Evolutionary conservation across 1,139 yeast genomes (phyloP).

Genomic region (Kazachstania sp.): DNA sequence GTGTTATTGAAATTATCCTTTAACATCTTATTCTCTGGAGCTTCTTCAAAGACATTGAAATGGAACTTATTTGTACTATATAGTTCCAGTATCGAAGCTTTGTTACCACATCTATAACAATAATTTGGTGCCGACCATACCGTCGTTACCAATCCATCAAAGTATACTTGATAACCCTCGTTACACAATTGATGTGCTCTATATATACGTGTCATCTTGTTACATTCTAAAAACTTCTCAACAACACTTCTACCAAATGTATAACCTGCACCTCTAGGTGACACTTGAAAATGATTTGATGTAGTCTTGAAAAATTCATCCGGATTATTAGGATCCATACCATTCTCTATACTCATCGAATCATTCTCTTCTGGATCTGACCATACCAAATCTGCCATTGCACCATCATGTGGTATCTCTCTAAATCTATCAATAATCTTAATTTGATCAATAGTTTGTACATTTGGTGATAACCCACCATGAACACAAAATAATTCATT

Average conservation of each 20-base stretch:
- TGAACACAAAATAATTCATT: conserved; percentile 91
- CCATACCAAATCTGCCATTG: conserved; percentile 99
- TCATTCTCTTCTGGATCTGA: conserved; percentile 79
- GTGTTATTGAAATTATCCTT: conserved; percentile 14
- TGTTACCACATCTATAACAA: conserved; percentile 93
- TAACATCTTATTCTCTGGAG: conserved; percentile 64
- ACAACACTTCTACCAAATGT: conserved; percentile 90
- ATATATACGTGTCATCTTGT: conserved; percentile 69
- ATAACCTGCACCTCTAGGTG: conserved; percentile 97
- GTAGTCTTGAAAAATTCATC: conserved; percentile 19
- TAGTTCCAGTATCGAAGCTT: conserved; percentile 86
- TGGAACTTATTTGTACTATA: conserved; percentile 47
- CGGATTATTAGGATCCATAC: conserved; percentile 15
- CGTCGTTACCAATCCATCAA: conserved; percentile 83
- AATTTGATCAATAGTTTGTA: conserved; percentile 88
- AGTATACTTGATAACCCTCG: conserved; percentile 88
- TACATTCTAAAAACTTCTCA: conserved; percentile 72
- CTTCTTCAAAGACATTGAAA: conserved; percentile 93
- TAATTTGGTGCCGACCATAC: conserved; percentile 99
- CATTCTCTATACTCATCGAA: conserved; percentile 8
- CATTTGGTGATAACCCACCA: conserved; percentile 91
- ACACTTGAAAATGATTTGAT: conserved; percentile 61
- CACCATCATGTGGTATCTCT: conserved; percentile 97
- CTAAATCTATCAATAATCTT: conserved; percentile 80
- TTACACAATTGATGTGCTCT: conserved; percentile 96